phyloP scores from a whole-genome alignment of 495 filamentous ascomycete species.

The Penicillium flavigenum region DNA sequence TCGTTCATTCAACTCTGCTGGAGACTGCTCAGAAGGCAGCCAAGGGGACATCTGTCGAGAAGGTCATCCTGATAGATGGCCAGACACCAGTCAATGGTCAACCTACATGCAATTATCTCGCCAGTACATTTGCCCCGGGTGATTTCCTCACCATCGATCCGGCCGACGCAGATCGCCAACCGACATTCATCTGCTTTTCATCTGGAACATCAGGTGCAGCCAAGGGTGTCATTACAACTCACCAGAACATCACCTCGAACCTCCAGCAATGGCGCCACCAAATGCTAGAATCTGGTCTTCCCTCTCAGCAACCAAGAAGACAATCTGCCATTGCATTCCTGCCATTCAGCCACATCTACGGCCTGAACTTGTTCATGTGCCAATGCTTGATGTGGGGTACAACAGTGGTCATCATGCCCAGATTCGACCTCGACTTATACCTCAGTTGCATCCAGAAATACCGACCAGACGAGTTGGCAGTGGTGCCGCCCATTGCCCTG shows the following conservation, averaged over 20 bases:
- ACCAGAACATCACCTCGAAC: constrained; percentile 74
- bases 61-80: constrained; percentile 20
- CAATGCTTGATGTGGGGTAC: constrained; percentile 25
- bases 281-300: constrained; percentile 16
- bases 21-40: constrained; percentile 61
- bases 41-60: constrained; percentile 28
- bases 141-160: constrained; percentile 11
- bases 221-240: constrained; percentile 62
- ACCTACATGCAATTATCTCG: constrained; percentile 23
- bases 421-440: constrained; percentile 64
- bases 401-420: constrained; percentile 62
- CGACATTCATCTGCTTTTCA: constrained; percentile 25
- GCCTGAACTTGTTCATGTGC: constrained; percentile 34
- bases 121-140: constrained; percentile 15
- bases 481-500: constrained; percentile 73
- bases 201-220: constrained; percentile 28
- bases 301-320: constrained; percentile 34
- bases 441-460: constrained; percentile 25
- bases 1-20: constrained; percentile 64
- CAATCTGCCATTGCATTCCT: constrained; percentile 70
- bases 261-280: constrained; percentile 32
- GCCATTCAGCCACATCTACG: constrained; percentile 90
- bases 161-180: constrained; percentile 14
- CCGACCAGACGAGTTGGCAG: constrained; percentile 22
- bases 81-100: constrained; percentile 14